A percentile compares a stretch with the other conserved stretches of the same genome.
phyloP scores from a whole-genome alignment of 1,284 basidiomycete species.

The Papiliotrema flavescens region DNA sequence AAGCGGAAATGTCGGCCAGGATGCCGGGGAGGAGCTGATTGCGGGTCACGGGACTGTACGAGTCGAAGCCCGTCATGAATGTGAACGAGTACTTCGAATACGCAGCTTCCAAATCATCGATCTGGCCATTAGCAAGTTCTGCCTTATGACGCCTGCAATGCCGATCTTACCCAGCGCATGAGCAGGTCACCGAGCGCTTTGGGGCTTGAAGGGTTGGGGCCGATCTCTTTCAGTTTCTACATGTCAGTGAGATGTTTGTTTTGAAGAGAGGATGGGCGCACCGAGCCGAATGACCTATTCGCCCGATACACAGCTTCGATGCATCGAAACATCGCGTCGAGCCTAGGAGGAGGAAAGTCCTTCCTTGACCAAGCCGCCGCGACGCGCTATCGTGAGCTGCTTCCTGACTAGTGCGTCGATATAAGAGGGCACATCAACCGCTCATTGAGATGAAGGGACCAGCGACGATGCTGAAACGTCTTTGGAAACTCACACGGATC shows the following conservation, averaged over 20 bases:
- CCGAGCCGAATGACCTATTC: slow-evolving; percentile 73
- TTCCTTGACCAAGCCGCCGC: slow-evolving; percentile 93
- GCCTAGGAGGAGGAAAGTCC: slow-evolving; percentile 86
- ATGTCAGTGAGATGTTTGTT: slow-evolving; percentile 8
- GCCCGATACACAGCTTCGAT: slow-evolving; percentile 89
- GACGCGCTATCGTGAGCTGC: slow-evolving; percentile 66
- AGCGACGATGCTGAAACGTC: no score
- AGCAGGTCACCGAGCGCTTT: slow-evolving; percentile 92
- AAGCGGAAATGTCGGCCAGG: slow-evolving; percentile 65
- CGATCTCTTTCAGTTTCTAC: slow-evolving; percentile 86
- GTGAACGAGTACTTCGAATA: slow-evolving; percentile 77
- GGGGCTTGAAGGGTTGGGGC: slow-evolving; percentile 85
- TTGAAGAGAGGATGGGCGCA: slow-evolving; percentile 48
- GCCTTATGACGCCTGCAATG: neutral
- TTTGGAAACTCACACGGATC: slow-evolving; percentile 68
- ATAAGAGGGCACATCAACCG: slow-evolving; percentile 6
- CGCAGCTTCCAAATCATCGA: slow-evolving; percentile 81
- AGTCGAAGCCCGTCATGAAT: slow-evolving; percentile 75
- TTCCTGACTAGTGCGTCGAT: neutral
- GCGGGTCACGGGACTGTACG: slow-evolving; percentile 69
- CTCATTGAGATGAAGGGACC: no score
- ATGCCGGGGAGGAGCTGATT: slow-evolving; percentile 70
- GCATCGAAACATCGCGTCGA: slow-evolving; percentile 91
- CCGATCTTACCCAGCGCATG: slow-evolving; percentile 83
- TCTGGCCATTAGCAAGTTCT: slow-evolving; percentile 52